Evolutionary conservation across 192 early-diverging fungal species (phyloP).

Genomic region (Linnemannia schmuckeri): DNA sequence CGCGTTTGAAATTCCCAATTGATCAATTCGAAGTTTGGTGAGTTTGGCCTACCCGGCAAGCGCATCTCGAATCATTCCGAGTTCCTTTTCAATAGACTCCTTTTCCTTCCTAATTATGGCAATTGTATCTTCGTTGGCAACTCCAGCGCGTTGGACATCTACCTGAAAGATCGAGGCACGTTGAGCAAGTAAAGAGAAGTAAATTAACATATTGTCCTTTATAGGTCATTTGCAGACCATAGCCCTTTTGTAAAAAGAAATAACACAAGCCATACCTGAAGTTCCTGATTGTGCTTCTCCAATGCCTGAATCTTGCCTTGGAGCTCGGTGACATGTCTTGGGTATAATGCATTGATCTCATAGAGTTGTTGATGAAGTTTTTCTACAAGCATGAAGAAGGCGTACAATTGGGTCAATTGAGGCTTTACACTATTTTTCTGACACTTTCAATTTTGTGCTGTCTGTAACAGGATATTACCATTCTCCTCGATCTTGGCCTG

Average conservation of each 20-base stretch:
- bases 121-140: constrained; percentile 60
- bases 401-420: background rate
- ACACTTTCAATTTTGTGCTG: background rate
- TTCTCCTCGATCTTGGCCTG: constrained; percentile 71
- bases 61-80: constrained; percentile 39
- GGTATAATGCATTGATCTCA: constrained; percentile 66
- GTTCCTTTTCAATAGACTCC: constrained; percentile 46
- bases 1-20: background rate
- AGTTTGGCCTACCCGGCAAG: constrained; percentile 43
- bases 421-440: background rate
- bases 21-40: background rate
- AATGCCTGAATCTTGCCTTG: constrained; percentile 62
- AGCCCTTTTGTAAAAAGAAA: too few relatives aligned
- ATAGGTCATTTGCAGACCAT: background rate
- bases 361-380: constrained; percentile 64
- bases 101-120: constrained; percentile 55
- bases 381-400: constrained; percentile 32
- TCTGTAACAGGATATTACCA: constrained; percentile 46
- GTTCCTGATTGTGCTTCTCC: constrained; percentile 62
- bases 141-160: constrained; percentile 55
- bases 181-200: background rate
- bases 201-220: background rate
- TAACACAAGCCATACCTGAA: constrained; percentile 48
- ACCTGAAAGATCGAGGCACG: constrained; percentile 8
- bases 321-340: constrained; percentile 60